Evolutionary conservation across 2,329 filamentous ascomycete species (phyloP).

Genomic region (Sordariomycetes sp.): DNA sequence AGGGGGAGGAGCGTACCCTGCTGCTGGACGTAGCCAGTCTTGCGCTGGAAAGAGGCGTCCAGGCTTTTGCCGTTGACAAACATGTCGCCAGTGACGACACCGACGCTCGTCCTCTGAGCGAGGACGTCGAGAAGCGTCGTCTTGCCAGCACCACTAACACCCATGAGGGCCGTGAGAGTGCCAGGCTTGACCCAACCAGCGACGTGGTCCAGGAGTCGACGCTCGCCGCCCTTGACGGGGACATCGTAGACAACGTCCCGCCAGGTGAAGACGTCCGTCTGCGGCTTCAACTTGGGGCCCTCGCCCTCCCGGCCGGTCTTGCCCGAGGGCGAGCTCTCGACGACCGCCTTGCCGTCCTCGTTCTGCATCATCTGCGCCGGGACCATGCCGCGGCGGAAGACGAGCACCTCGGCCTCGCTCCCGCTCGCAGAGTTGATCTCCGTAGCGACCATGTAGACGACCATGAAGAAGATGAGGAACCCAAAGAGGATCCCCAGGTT

Average conservation of each 20-base stretch:
- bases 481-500: conserved; percentile 57
- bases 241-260: conserved; percentile 58
- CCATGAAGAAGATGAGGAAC: conserved; percentile 51
- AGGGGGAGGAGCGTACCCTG: conserved; percentile 32
- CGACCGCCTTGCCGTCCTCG: conserved; percentile 15
- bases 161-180: conserved; percentile 60
- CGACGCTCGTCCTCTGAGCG: conserved; percentile 57
- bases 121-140: conserved; percentile 53
- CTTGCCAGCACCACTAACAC: conserved; percentile 33
- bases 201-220: conserved; percentile 56
- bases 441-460: conserved; percentile 46
- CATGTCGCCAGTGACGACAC: conserved; percentile 57
- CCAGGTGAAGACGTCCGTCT: conserved; percentile 62
- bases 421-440: conserved; percentile 51
- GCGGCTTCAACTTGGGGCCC: conserved; percentile 14
- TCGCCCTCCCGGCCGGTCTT: conserved; percentile 37
- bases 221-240: conserved; percentile 40
- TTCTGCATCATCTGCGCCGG: conserved; percentile 24
- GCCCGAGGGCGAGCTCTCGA: conserved; percentile 16
- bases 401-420: conserved; percentile 55
- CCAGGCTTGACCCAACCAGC: conserved; percentile 67
- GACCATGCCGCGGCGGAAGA: conserved; percentile 43
- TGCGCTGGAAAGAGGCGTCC: conserved; percentile 56
- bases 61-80: conserved; percentile 54
- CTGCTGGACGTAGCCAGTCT: conserved; percentile 60